Evolutionary conservation across 1,139 yeast genomes (phyloP), one percentile per base, ranked within the genome.

Genomic region (Candida freyschussii): DNA sequence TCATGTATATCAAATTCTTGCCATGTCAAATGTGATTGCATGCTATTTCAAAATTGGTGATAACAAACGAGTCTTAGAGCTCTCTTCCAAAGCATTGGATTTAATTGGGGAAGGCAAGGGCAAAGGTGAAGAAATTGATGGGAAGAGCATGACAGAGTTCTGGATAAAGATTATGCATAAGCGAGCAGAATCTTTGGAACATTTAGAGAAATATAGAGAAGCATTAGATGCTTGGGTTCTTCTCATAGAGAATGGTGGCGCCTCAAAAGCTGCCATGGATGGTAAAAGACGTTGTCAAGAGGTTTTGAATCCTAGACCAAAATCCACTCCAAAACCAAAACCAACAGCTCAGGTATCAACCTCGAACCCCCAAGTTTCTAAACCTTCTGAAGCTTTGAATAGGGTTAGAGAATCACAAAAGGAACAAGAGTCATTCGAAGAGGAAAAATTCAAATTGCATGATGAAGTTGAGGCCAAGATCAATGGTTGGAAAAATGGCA

Each of bases 131-230:
- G 52, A 54, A 12, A 59, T 69, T 19, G 74, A 69, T 32, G 75
- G 69, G 6, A 86, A 81, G 52, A 57, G 72, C 0, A 66, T 79
- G 44, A 76, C 73, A 48, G 77, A 75, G 17, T 77, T 93, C 60
- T 85, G 87, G 79, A 61, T 71, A 17, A 89, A 87, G 55, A 64
- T 89, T 22, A 55, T 77, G 29, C 59, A 71, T 4, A 75, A 83
- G 41, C 73, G 76, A 47, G 97, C 96, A 0, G 96, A 91, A 51
- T 79, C 89, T 1, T 65, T 78, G 29, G 98, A 93, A 56, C 75
- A 77, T 57, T 54, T 78, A 41, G 98, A 93, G 50, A 70, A 69
- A 43, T 84, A 70, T 55, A 57, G 65, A 32, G 77, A 72, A 6
- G 80, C 97, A 0, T 64, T 84, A 24, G 64, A 60, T 1, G 57